Percentiles rank a stretch among this genome's conserved stretches.
These are phyloP conservation scores for Didymosphaeria variabile DNA, from an alignment of 2,329 filamentous ascomycete genomes.

Conservation along the genomic window DNA sequence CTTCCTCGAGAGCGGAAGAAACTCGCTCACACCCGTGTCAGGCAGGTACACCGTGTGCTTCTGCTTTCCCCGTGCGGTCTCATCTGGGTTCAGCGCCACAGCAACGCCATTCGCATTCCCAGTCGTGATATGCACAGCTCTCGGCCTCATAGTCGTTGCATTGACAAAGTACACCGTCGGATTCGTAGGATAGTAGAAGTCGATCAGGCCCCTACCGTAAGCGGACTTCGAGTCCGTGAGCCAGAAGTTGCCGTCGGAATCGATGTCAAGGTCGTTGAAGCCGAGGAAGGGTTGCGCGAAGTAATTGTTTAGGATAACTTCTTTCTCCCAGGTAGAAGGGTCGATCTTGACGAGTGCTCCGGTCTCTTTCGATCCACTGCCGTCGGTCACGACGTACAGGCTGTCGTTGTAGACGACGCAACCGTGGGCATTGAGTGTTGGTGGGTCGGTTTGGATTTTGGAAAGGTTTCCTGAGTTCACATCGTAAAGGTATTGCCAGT, in stretches of 20 bases:
- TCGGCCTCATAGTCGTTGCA: conserved; percentile 23
- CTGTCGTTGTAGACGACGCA: conserved; percentile 18
- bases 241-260: conserved; percentile 24
- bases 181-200: conserved; percentile 20
- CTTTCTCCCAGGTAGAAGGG: conserved; percentile 17
- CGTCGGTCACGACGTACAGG: conserved; percentile 24
- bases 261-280: conserved; percentile 26
- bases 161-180: conserved; percentile 23
- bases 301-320: conserved; percentile 22
- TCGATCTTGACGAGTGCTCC: conserved; percentile 20
- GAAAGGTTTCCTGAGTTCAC: conserved; percentile 13
- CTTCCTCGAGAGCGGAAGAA: conserved; percentile 16
- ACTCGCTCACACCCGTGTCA: conserved; percentile 21
- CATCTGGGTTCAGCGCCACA: conserved; percentile 2
- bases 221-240: conserved; percentile 24
- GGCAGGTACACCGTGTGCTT: conserved; percentile 16
- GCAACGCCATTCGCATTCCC: conserved; percentile 25
- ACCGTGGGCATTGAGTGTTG: conserved; percentile 21
- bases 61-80: not conserved
- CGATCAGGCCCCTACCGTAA: conserved; percentile 19
- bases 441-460: conserved; percentile 22
- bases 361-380: conserved; percentile 15
- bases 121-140: conserved; percentile 20
- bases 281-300: conserved; percentile 22
- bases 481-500: conserved; percentile 24